These are phyloP conservation scores for Apiospora rasikravindrae DNA, from an alignment of 2,329 filamentous ascomycete species.

Conservation along the genomic window DNA sequence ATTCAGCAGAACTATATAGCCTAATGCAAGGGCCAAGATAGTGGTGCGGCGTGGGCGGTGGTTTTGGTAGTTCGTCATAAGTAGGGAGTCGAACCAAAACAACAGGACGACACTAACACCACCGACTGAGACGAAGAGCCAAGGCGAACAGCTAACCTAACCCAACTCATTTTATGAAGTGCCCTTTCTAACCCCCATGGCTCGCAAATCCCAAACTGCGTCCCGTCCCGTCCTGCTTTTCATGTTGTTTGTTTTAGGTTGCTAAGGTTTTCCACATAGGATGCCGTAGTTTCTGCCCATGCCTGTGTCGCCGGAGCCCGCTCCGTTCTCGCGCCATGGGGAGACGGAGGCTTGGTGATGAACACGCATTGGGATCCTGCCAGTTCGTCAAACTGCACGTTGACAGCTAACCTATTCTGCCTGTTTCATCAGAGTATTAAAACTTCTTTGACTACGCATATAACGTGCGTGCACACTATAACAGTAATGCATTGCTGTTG, in stretches of 20 bases:
- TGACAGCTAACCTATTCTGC: neutral
- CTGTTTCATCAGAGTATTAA: neutral
- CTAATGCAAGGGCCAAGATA: too few species aligned
- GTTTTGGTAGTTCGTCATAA: neutral
- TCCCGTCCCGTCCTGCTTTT: neutral
- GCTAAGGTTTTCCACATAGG: neutral
- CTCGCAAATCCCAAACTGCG: neutral
- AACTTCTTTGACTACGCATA: neutral
- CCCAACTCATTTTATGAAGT: neutral
- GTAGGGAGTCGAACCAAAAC: neutral
- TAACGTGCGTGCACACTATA: neutral
- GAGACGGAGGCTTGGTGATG: neutral
- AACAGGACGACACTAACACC: neutral
- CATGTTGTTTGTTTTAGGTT: neutral
- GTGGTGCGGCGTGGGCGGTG: neutral
- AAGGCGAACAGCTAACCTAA: neutral
- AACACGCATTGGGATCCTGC: neutral
- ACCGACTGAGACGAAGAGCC: neutral
- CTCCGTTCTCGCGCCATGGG: neutral
- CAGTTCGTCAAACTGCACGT: neutral
- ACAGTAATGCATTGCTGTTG: neutral
- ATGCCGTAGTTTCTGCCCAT: neutral
- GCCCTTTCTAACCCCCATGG: neutral
- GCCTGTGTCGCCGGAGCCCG: neutral
- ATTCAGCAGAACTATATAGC: neutral